phyloP scores from a whole-genome alignment of 306 rosid species.

The Fagus sylvatica region DNA sequence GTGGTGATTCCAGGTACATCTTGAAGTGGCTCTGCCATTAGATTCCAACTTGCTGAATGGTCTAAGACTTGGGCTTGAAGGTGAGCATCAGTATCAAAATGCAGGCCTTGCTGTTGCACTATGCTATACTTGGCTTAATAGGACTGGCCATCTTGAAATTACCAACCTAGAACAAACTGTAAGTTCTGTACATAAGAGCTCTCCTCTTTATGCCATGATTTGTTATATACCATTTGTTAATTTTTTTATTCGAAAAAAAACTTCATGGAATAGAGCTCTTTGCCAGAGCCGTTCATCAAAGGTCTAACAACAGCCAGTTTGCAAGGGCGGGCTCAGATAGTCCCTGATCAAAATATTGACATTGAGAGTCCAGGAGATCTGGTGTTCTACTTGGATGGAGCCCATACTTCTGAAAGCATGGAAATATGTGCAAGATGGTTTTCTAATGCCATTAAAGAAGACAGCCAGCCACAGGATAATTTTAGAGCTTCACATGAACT shows the following conservation, averaged over 20 bases:
- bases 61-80: constrained; percentile 83
- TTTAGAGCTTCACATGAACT: constrained; percentile 42
- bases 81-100: constrained; percentile 89
- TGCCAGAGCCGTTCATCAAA: constrained; percentile 77
- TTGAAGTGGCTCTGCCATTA: constrained; percentile 61
- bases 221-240: constrained; percentile 7
- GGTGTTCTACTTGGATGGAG: constrained; percentile 87
- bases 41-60: constrained; percentile 68
- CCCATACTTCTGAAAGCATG: constrained; percentile 97
- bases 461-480: constrained; percentile 40
- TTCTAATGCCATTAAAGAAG: constrained; percentile 58
- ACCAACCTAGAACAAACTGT: constrained; percentile 50
- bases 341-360: constrained; percentile 51
- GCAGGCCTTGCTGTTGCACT: constrained; percentile 93
- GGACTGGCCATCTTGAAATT: constrained; percentile 59
- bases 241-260: not conserved
- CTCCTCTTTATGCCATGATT: constrained; percentile 15
- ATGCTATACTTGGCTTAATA: constrained; percentile 83
- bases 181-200: constrained; percentile 41
- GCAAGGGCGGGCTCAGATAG: constrained; percentile 95
- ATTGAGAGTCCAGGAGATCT: constrained; percentile 55
- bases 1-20: constrained; percentile 60
- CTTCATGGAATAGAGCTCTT: constrained; percentile 47
- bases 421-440: constrained; percentile 90
- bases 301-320: constrained; percentile 78